phyloP scores from a whole-genome alignment of 148 eudicot species.

The Chenopodium album region DNA sequence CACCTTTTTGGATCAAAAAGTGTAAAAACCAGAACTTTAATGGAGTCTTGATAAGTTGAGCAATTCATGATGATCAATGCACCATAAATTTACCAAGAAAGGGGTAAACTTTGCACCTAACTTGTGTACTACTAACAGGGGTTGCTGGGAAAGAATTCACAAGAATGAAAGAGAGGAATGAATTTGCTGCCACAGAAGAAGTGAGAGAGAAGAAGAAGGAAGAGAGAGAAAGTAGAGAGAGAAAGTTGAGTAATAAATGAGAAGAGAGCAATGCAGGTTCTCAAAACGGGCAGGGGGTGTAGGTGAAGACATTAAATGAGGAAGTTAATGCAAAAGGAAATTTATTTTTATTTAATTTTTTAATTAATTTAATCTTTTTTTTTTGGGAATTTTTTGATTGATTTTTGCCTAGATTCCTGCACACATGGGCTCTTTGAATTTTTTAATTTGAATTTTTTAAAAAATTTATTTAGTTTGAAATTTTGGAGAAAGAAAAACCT shows the following conservation, averaged over 20 bases:
- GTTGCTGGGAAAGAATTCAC: slow-evolving; percentile 9
- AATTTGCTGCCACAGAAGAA: slow-evolving; percentile 27
- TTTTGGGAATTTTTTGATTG: slow-evolving; percentile 24
- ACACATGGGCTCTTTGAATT: slow-evolving; percentile 39
- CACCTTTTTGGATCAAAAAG: slow-evolving; percentile 22
- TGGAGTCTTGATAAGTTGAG: not conserved
- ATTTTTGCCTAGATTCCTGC: slow-evolving; percentile 61
- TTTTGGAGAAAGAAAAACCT: slow-evolving; percentile 15
- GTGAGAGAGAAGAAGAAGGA: slow-evolving; percentile 29
- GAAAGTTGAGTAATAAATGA: slow-evolving; percentile 32
- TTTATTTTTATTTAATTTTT: not conserved
- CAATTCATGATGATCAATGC: slow-evolving; percentile 11
- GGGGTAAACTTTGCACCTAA: slow-evolving; percentile 18
- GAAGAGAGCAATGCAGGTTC: slow-evolving; percentile 31
- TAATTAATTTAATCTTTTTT: not conserved
- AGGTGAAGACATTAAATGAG: slow-evolving; percentile 79
- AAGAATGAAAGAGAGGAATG: slow-evolving; percentile 26
- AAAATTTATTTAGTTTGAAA: no score
- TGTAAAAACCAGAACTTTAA: slow-evolving; percentile 5
- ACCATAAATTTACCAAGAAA: slow-evolving; percentile 10
- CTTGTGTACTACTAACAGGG: slow-evolving; percentile 17
- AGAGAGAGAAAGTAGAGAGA: slow-evolving; percentile 26
- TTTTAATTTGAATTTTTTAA: not conserved
- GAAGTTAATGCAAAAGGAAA: slow-evolving; percentile 50
- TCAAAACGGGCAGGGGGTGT: slow-evolving; percentile 52